Percentiles rank a stretch among this genome's conserved stretches.
Conservation (phyloP, 352 stramenopile species). For the Pythium dissotocum region DNA sequence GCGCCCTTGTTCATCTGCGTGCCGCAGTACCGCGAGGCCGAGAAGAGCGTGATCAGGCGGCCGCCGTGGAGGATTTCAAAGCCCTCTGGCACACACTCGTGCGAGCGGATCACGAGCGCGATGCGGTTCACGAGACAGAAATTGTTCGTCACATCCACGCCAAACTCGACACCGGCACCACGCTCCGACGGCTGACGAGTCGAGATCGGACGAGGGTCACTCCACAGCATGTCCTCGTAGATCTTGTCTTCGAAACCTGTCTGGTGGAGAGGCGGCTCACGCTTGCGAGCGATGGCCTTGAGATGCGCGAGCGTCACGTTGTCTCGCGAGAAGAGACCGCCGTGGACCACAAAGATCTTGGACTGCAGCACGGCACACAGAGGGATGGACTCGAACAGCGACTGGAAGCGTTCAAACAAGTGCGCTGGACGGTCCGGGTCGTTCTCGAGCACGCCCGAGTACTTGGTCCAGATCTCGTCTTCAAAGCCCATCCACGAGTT, state of each 20-base stretch:
- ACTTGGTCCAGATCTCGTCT: conserved; percentile 87
- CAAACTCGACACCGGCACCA: conserved; percentile 92
- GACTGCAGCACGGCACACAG: conserved; percentile 90
- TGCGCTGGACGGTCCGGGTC: conserved; percentile 50
- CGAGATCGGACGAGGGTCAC: conserved; percentile 83
- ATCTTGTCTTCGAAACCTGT: conserved; percentile 91
- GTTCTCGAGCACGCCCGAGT: conserved; percentile 63
- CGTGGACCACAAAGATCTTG: conserved; percentile 95
- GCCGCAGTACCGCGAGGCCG: conserved; percentile 90
- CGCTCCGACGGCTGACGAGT: conserved; percentile 79
- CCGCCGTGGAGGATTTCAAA: conserved; percentile 90
- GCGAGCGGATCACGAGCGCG: conserved; percentile 91
- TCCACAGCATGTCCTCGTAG: conserved; percentile 94
- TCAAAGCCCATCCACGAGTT: conserved; percentile 95
- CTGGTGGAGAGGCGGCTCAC: conserved; percentile 89
- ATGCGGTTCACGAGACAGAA: conserved; percentile 94
- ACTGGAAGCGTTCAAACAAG: conserved; percentile 73
- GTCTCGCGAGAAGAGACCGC: conserved; percentile 90
- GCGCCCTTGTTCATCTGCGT: conserved; percentile 93
- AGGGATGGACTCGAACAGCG: conserved; percentile 86
- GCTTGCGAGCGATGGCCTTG: conserved; percentile 88
- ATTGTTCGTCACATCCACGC: conserved; percentile 92
- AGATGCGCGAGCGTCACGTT: conserved; percentile 92
- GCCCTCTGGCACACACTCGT: conserved; percentile 92
- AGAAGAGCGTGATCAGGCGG: conserved; percentile 92